These are phyloP conservation scores for Cyberlindnera bimundalis DNA, from an alignment of 805 yeast genomes.

Conservation along the genomic window DNA sequence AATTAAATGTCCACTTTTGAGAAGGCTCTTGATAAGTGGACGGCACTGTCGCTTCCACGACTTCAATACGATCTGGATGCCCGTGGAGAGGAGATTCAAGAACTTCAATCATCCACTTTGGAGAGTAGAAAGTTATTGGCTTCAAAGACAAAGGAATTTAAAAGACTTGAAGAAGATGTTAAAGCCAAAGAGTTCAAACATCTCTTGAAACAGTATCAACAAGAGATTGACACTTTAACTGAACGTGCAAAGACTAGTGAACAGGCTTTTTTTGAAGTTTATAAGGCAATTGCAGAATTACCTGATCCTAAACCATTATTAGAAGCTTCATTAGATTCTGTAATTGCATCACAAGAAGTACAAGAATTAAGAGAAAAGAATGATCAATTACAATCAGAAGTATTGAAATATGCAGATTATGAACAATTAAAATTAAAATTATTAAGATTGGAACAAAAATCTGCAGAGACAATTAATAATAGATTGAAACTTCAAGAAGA, in stretches of 20 bases:
- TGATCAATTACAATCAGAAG: conserved; percentile 48
- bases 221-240: conserved; percentile 81
- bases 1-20: conserved; percentile 18
- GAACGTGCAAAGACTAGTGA: conserved; percentile 75
- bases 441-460: conserved; percentile 54
- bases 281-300: conserved; percentile 77
- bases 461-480: conserved; percentile 51
- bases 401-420: conserved; percentile 71
- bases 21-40: conserved; percentile 70
- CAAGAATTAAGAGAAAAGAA: conserved; percentile 51
- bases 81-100: conserved; percentile 69
- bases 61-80: conserved; percentile 73
- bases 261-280: conserved; percentile 65
- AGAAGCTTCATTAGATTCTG: conserved; percentile 64
- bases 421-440: conserved; percentile 67
- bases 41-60: conserved; percentile 63
- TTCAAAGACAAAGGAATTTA: conserved; percentile 79
- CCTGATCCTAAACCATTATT: conserved; percentile 89
- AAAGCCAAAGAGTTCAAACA: conserved; percentile 63
- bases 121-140: conserved; percentile 75
- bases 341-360: conserved; percentile 51
- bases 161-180: conserved; percentile 62
- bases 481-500: conserved; percentile 68
- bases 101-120: conserved; percentile 63
- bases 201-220: conserved; percentile 75